Base-by-base conservation (phyloP, 2,329 filamentous ascomycete genomes). In the Massarina eburnea region DNA sequence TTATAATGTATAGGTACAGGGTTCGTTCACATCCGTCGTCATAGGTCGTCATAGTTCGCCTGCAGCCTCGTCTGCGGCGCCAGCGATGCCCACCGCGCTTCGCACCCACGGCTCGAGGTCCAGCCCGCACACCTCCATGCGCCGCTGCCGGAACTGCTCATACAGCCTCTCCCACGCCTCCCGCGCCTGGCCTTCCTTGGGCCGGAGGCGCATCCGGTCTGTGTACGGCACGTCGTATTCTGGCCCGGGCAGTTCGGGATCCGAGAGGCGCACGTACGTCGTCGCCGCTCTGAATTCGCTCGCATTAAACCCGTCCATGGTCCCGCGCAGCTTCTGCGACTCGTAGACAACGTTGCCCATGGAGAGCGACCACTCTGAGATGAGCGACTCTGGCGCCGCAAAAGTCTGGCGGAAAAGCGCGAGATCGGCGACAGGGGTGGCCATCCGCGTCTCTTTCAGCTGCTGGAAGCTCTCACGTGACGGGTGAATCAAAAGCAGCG, bases 61-160 rank as follows among this genome's bases (percentile, higher is more conserved):
- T 18, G 22, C 37, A 8, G 15, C 36, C 15, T 24, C 37, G 17
- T 39, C 24, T 39, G 26, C 39, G 26, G 20, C 27, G 38, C 56
- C 42, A 44, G 54, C 45, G 26, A 29, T 35, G 38, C 56, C 42
- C 45, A 55, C 45, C 39, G 22, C 45, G 6, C 64, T 56, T 51
- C 49, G 41, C 33, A 29, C 43, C 65, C 72, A 76, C 18, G 56
- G 59, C 61, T 79, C 76, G 52, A 80, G 60, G 52, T 79, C 77
- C 48, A 80, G 61, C 39, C 76, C 77, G 58, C 77, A 80, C 39
- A 79, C 71, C 45, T 79, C 76, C 71, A 76, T 76, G 43, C 77
- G 67, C 54, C 68, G 70, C 52, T 76, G 72, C 37, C 75, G 72
- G 57, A 77, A 80, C 26, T 65, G 59, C 29, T 75, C 74, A 52